phyloP scores from a whole-genome alignment of 139 green algal genomes.

The Chlamydomonas sp. region DNA sequence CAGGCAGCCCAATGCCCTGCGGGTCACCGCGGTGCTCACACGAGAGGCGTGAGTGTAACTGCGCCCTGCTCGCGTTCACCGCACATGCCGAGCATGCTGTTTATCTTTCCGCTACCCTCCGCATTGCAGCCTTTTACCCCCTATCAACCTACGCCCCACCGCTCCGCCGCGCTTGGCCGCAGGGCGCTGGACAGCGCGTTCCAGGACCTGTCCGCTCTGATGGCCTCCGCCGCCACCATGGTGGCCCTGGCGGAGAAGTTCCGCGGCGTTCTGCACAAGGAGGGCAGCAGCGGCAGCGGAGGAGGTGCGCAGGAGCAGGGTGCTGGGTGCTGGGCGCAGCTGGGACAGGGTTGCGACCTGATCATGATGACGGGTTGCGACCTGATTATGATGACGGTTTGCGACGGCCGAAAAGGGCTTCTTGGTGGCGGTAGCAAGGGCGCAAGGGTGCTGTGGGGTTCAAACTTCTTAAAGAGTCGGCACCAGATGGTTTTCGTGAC shows the following conservation, averaged over 20 bases:
- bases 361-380: no score
- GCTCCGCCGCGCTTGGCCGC: background rate
- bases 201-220: slow-evolving; percentile 80
- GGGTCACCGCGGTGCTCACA: no score
- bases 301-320: background rate
- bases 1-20: background rate
- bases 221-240: slow-evolving; percentile 85
- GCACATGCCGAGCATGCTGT: background rate
- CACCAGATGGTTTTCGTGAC: no score
- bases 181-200: slow-evolving; percentile 69
- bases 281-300: background rate
- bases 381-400: no score
- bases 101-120: no score
- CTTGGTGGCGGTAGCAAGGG: no score
- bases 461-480: no score
- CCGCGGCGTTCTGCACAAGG: slow-evolving; percentile 15
- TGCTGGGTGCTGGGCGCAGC: background rate
- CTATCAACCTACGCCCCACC: background rate
- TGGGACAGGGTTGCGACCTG: background rate
- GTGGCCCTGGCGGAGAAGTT: slow-evolving; percentile 85
- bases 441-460: no score
- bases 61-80: background rate
- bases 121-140: background rate
- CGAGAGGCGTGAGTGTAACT: background rate
- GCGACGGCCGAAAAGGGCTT: no score